These are phyloP conservation scores for Naganishia cerealis DNA, from an alignment of 1,284 basidiomycete species.

Conservation along the genomic window DNA sequence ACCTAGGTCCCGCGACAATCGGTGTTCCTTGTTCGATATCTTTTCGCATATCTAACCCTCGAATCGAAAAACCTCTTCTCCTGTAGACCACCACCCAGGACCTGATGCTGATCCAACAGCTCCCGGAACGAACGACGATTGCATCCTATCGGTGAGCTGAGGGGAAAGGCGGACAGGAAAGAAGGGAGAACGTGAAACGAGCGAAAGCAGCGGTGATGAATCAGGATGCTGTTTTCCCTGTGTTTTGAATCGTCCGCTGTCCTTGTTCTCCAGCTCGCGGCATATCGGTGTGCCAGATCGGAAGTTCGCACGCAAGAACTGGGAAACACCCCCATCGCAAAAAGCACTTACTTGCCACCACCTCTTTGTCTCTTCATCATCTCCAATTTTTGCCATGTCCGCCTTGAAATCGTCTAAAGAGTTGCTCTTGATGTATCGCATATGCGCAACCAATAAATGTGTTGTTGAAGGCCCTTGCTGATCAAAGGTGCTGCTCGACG, in stretches of 20 bases:
- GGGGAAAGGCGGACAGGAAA: not conserved
- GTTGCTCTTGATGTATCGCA: slow-evolving; percentile 51
- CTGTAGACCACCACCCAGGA: slow-evolving; percentile 69
- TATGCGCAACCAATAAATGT: slow-evolving; percentile 64
- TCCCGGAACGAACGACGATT: slow-evolving; percentile 68
- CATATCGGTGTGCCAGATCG: not conserved
- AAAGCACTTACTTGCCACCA: slow-evolving; percentile 68
- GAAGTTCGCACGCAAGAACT: not conserved
- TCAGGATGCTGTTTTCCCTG: not conserved
- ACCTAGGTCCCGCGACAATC: too few relatives aligned
- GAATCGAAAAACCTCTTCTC: slow-evolving; percentile 72
- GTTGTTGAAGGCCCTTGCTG: slow-evolving; percentile 18
- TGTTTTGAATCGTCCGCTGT: not conserved
- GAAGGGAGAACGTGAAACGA: not conserved
- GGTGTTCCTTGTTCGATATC: not conserved
- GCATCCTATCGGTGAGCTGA: slow-evolving; percentile 66
- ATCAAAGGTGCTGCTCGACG: slow-evolving; percentile 21
- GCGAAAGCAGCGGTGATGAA: not conserved
- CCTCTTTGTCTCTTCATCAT: slow-evolving; percentile 65
- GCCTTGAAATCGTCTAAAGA: slow-evolving; percentile 59
- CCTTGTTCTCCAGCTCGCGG: not conserved
- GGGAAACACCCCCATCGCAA: too few relatives aligned
- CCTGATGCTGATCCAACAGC: slow-evolving; percentile 68
- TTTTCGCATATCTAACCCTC: slow-evolving; percentile 54
- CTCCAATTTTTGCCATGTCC: slow-evolving; percentile 67